Base-by-base conservation (phyloP, 768 basidiomycete species). In the Royoungia palumana region DNA sequence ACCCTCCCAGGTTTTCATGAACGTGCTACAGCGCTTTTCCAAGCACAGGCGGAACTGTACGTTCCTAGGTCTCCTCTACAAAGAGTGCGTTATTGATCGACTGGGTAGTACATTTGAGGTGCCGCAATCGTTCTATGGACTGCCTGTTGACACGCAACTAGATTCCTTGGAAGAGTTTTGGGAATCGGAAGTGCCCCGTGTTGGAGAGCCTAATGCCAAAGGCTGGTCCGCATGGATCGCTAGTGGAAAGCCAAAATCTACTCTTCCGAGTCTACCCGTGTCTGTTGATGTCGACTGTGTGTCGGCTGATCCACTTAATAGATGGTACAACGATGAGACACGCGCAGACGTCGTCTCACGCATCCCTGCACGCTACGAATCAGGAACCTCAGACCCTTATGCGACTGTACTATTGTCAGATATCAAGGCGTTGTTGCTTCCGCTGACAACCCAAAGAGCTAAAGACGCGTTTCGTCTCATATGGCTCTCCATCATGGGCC, bases 41-140 rank as follows among this genome's bases (percentile, higher is more conserved):
- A 93, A 63, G 88, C 87, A 10, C 87, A 93, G 66, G 80, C 84
- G 14, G 90, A 92, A 68, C 58, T 91, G 89, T 92, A 70, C 56
- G 83, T 64, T 40, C 39, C 37, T 12, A 22, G 14, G 41, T 43
- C 8, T 37, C 25, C 34, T 32, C 22, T 22, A 44, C 16, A 24
- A 47, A 12, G 21, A 40, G 27, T 35, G 54, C 43, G 47, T 49
- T 47, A 24, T 41, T 42, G 10, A 58, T 50, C 10, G 32, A 39
- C 35, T 22, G 22, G 41, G 21, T 58, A 91, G 90, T 40, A 73
- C 75, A 5, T 89, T 85, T 53, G 70, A 78, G 50, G 47, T 72
- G 20, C 87, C 88, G 0, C 64, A 71, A 21, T 58, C 61, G n/a
- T 59, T 86, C 2, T 57, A 59, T 34, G 65, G 62, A 37, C 53